These are phyloP conservation scores for Bjerkandera adusta DNA, from an alignment of 1,284 basidiomycete genomes.

Conservation along the genomic window DNA sequence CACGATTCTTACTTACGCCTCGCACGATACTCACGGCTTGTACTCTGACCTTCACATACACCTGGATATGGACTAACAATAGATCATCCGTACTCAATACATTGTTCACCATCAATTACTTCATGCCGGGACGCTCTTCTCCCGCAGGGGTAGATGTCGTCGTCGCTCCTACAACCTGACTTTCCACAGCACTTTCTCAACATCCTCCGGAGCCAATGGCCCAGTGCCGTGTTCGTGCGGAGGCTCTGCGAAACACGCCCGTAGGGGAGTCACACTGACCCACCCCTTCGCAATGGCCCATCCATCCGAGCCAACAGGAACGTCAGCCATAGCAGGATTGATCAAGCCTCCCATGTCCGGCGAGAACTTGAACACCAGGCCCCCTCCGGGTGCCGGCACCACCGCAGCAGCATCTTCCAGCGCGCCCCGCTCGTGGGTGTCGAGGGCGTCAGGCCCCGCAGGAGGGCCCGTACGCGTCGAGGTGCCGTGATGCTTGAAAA, in stretches of 20 bases:
- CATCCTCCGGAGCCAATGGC: conserved; percentile 22
- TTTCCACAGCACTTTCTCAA: conserved; percentile 48
- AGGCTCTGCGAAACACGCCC: conserved; percentile 71
- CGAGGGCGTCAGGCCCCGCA: conserved; percentile 44
- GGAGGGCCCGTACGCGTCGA: conserved; percentile 27
- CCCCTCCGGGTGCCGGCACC: conserved; percentile 14
- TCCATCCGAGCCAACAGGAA: conserved; percentile 79
- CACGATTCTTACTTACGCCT: neutral
- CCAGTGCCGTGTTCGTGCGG: conserved; percentile 17
- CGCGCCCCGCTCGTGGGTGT: conserved; percentile 19
- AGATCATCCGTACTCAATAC: too few species aligned
- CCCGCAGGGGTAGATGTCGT: too few species aligned
- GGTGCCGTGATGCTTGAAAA: conserved; percentile 56
- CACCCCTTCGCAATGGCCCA: conserved; percentile 73
- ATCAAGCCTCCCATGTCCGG: conserved; percentile 77
- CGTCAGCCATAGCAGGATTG: conserved; percentile 49
- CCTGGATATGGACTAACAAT: too few species aligned
- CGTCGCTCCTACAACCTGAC: conserved; percentile 48
- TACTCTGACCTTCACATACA: neutral
- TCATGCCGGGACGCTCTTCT: too few species aligned
- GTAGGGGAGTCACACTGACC: conserved; percentile 73
- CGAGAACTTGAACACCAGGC: conserved; percentile 76
- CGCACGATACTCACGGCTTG: neutral
- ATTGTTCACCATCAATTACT: too few species aligned
- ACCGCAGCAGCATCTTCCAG: conserved; percentile 13